Conservation (phyloP, 2,329 filamentous ascomycete genomes). For the Herpotrichia juniperi region DNA sequence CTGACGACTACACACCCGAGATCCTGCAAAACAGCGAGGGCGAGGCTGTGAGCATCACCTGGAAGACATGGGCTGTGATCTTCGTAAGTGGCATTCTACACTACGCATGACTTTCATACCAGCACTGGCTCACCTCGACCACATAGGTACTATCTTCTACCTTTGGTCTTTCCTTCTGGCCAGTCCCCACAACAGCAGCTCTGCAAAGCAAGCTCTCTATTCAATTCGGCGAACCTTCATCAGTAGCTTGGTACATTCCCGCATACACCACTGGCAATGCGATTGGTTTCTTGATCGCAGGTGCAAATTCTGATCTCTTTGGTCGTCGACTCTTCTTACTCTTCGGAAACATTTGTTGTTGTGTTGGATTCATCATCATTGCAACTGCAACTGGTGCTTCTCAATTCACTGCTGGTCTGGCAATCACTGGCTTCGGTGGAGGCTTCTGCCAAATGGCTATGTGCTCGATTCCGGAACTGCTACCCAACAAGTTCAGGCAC, state of each 20-base stretch:
- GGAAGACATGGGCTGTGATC: conserved; percentile 36
- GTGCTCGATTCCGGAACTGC: conserved; percentile 54
- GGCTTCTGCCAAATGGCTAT: conserved; percentile 53
- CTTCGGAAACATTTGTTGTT: conserved; percentile 50
- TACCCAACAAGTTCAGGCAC: conserved; percentile 58
- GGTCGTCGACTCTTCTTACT: conserved; percentile 56
- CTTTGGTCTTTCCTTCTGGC: conserved; percentile 36
- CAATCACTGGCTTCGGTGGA: conserved; percentile 53
- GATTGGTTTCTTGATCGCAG: conserved; percentile 31
- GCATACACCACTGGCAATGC: conserved; percentile 30
- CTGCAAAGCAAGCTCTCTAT: conserved; percentile 23
- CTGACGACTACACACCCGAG: conserved; percentile 8
- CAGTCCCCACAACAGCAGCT: conserved; percentile 32
- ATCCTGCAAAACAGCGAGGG: conserved; percentile 13
- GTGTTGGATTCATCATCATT: conserved; percentile 41
- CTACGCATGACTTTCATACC: not conserved
- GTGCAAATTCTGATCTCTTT: conserved; percentile 56
- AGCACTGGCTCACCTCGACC: not conserved
- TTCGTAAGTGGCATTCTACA: conserved; percentile 16
- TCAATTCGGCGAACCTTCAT: conserved; percentile 18
- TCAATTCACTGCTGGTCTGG: conserved; percentile 49
- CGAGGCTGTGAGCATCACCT: conserved; percentile 24
- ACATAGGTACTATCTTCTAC: conserved; percentile 27
- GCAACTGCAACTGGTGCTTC: conserved; percentile 40
- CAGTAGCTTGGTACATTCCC: conserved; percentile 28